Evolutionary conservation across 2,329 filamentous ascomycete genomes (phyloP).

Genomic region (Cordyceps cateniannulata): DNA sequence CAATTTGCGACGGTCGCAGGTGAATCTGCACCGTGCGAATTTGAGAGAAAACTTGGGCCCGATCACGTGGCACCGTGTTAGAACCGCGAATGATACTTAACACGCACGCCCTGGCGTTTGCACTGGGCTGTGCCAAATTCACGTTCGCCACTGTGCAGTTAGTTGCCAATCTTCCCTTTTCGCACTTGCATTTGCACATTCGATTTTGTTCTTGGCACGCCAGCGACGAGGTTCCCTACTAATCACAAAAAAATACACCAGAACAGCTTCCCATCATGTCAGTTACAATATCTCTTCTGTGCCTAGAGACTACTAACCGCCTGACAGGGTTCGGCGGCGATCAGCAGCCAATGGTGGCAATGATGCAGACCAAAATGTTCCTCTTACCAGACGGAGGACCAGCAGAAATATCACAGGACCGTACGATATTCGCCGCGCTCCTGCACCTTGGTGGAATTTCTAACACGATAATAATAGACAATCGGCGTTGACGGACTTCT

Average conservation of each 20-base stretch:
- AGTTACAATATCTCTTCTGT: neutral
- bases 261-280: neutral
- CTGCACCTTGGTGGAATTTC: conserved; percentile 10
- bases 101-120: conserved; percentile 13
- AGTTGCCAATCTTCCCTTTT: neutral
- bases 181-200: neutral
- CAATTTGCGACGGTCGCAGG: neutral
- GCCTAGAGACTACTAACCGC: conserved; percentile 9
- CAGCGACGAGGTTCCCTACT: neutral
- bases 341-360: conserved; percentile 9
- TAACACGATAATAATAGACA: conserved; percentile 26
- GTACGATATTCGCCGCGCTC: conserved; percentile 21
- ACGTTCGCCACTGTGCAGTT: conserved; percentile 7
- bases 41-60: conserved; percentile 1
- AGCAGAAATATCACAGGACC: conserved; percentile 32
- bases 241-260: neutral
- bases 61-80: conserved; percentile 31
- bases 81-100: conserved; percentile 17
- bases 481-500: conserved; percentile 48
- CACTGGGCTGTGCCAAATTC: conserved; percentile 15
- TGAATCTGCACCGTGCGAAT: conserved; percentile 17
- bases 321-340: conserved; percentile 14
- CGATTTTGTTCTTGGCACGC: neutral
- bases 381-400: conserved; percentile 16
- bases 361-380: conserved; percentile 10